Conservation (phyloP, 371 early-diverging fungal genomes). For the Syncephalastrum contaminatum region DNA sequence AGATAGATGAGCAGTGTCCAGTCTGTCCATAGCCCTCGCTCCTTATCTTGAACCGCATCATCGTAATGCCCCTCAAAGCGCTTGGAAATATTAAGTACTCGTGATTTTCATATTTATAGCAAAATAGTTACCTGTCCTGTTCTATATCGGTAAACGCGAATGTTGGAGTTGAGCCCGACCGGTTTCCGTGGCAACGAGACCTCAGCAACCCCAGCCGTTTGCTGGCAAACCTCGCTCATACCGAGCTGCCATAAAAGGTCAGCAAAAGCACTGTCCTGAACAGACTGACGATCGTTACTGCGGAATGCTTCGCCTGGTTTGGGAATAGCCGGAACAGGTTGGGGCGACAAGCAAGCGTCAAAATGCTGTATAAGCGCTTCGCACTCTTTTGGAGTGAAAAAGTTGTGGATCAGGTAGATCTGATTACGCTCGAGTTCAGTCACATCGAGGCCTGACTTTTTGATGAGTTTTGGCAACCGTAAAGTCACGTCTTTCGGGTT, state of each 20-base stretch:
- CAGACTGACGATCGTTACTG: constrained; percentile 66
- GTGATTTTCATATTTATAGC: background rate
- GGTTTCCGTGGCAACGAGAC: constrained; percentile 26
- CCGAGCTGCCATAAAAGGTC: constrained; percentile 45
- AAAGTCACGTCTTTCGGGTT: no score
- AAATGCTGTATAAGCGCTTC: constrained; percentile 39
- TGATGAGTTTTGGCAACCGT: constrained; percentile 11
- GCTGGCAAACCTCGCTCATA: constrained; percentile 3
- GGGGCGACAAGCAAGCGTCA: constrained; percentile 36
- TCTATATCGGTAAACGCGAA: constrained; percentile 73
- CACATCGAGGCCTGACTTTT: constrained; percentile 16
- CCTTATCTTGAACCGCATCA: constrained; percentile 59
- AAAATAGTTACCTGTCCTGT: constrained; percentile 27
- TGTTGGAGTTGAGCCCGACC: constrained; percentile 63
- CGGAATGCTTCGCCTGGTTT: constrained; percentile 68
- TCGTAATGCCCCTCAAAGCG: constrained; percentile 78
- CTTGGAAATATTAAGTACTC: constrained; percentile 24
- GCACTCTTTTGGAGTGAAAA: constrained; percentile 46
- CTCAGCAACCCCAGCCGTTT: constrained; percentile 15
- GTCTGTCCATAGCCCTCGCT: constrained; percentile 42
- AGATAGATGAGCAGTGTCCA: constrained; percentile 74
- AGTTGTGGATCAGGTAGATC: constrained; percentile 48
- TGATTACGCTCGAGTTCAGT: constrained; percentile 44
- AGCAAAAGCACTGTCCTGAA: constrained; percentile 53
- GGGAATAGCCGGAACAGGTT: constrained; percentile 35